Percentiles rank a stretch among this genome's conserved stretches.
These are phyloP conservation scores for Pharus latifolius DNA, from an alignment of 176 grass and related monocot genomes.

Conservation along the genomic window DNA sequence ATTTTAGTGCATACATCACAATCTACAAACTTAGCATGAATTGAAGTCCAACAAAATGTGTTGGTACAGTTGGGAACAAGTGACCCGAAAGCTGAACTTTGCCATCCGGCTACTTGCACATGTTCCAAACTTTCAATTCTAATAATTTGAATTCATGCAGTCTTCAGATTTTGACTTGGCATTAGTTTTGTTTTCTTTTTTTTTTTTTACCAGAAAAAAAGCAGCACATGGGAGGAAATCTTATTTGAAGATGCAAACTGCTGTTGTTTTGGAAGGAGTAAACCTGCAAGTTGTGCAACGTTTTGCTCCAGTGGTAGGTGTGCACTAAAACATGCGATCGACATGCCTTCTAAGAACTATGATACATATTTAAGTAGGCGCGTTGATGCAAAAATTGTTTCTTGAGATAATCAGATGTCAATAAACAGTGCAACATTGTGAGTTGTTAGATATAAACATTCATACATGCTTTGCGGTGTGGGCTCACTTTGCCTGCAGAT, in stretches of 20 bases:
- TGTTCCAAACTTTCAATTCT: neutral
- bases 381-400: slow-evolving; percentile 8
- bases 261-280: neutral
- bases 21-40: neutral
- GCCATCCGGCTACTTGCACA: neutral
- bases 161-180: too few relatives aligned
- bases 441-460: slow-evolving; percentile 2
- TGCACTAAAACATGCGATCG: neutral
- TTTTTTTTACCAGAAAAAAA: neutral
- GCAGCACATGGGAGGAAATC: neutral
- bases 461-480: neutral
- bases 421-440: slow-evolving; percentile 8
- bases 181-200: neutral
- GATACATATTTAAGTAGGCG: neutral
- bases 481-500: too few relatives aligned
- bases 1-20: neutral
- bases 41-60: neutral
- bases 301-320: slow-evolving; percentile 7
- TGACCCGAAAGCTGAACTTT: neutral
- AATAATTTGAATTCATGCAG: neutral
- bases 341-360: neutral
- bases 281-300: slow-evolving; percentile 15
- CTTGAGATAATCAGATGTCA: slow-evolving; percentile 18
- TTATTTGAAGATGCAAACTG: neutral
- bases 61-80: neutral